Base-by-base conservation (phyloP, 495 filamentous ascomycete species). In the Penicillium fimorum region DNA sequence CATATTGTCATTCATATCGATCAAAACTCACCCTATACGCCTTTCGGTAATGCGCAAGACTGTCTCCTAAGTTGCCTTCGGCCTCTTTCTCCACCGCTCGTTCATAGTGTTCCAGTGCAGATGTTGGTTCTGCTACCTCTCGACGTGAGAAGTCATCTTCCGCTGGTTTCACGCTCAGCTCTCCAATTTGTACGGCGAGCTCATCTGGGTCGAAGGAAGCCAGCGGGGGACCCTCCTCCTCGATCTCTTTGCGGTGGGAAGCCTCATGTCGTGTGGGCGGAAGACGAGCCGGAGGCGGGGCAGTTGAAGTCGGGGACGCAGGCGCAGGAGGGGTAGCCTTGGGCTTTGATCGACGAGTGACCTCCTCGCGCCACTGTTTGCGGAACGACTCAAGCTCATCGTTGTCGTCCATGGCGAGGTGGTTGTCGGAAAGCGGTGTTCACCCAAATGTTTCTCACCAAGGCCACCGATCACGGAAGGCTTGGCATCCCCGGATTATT, bases 31-130 rank as follows among this genome's bases (percentile, higher is more conserved):
- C 90, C 63, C 86, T 82, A 64, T 92, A 97, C 4, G 94, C 94
- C 66, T 90, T 91, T 51, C 94, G 82, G 66, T 98, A 97, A 57
- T 94, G 83, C 57, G 80, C 84, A 44, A 98, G 64, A 70, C 94
- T 97, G 59, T 97, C 94, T 4, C 94, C 93, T 18, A 97, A 74
- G 53, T 80, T 93, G 0, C 94, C 94, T 55, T 86, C 84, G 0
- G 79, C 79, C 72, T 97, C 95, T 64, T 83, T 89, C 74, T 96
- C 90, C 8, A 96, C 91, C 0, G 93, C 95, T 68, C 82, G 81
- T 68, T 97, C 94, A 64, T 95, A 97, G 69, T 96, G 90, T 64
- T 97, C 94, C 38, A 97, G 71, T 4, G 94, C 94, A 8, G 92
- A 89, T 22, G 74, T 74, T 12, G 88, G 91, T 61, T 90, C 87